Evolutionary conservation across 2,329 filamentous ascomycete species (phyloP).

Genomic region (Neofusicoccum sp.): DNA sequence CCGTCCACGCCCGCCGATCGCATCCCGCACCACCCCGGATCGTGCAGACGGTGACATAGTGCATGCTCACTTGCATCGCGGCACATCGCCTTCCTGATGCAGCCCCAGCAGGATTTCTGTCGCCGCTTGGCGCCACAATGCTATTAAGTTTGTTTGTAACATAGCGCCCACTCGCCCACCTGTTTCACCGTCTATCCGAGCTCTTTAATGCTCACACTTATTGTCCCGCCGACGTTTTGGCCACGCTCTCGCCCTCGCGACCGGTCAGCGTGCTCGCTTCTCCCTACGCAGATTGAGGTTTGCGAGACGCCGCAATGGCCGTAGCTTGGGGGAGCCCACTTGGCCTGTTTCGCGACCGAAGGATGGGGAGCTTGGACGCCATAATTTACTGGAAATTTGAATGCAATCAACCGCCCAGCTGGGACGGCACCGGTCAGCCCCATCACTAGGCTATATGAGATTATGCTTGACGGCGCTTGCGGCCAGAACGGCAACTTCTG

Average conservation of each 20-base stretch:
- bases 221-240: background rate
- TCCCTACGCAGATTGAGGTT: conserved; percentile 1
- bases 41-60: too few species aligned
- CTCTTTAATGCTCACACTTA: background rate
- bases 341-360: background rate
- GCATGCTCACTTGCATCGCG: too few species aligned
- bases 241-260: too few species aligned
- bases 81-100: too few species aligned
- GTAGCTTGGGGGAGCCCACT: background rate
- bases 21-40: too few species aligned
- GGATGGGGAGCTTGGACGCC: conserved; percentile 8
- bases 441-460: conserved; percentile 5
- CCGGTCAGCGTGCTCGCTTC: background rate
- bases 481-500: background rate
- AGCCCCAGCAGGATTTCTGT: too few species aligned
- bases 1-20: too few species aligned
- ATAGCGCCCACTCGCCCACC: too few species aligned
- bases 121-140: too few species aligned
- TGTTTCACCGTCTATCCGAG: background rate
- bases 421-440: conserved; percentile 3
- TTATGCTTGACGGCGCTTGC: background rate
- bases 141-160: too few species aligned
- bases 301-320: background rate
- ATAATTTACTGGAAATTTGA: conserved; percentile 18
- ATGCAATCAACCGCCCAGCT: conserved; percentile 7